Percentiles rank a stretch among this genome's conserved stretches.
Conservation (phyloP, 116 monocot genomes). For the Posidonia oceanica region DNA sequence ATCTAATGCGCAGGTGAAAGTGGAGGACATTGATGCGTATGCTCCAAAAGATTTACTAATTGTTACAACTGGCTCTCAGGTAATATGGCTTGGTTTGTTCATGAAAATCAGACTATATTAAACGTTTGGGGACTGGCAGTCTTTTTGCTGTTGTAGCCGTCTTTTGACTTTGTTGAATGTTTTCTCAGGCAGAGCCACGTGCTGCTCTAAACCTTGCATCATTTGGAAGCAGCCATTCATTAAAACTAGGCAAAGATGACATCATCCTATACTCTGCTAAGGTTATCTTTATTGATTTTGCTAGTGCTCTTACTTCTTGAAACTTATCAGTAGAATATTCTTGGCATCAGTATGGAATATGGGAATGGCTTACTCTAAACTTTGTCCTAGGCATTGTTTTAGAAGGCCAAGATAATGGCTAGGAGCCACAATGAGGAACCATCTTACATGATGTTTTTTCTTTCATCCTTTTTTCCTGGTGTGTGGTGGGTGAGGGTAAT, state of each 20-base stretch:
- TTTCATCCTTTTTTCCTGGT: too few species aligned
- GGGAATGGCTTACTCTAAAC: neutral
- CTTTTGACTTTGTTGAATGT: slow-evolving; percentile 17
- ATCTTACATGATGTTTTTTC: too few species aligned
- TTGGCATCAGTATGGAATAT: neutral
- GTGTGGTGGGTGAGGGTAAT: too few species aligned
- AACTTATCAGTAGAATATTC: neutral
- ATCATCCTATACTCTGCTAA: slow-evolving; percentile 95
- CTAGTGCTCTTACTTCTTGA: neutral
- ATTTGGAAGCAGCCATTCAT: slow-evolving; percentile 90
- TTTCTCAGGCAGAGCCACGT: slow-evolving; percentile 90
- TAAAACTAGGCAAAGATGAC: slow-evolving; percentile 86
- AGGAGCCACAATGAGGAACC: too few species aligned
- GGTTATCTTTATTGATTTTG: slow-evolving; percentile 25
- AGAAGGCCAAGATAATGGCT: too few species aligned
- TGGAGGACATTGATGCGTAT: slow-evolving; percentile 96
- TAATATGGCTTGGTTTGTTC: slow-evolving; percentile 31
- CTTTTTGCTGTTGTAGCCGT: slow-evolving; percentile 6
- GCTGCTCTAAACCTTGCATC: slow-evolving; percentile 99
- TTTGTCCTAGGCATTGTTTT: too few species aligned
- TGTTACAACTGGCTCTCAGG: slow-evolving; percentile 99
- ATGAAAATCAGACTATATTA: neutral
- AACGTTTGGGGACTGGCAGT: neutral
- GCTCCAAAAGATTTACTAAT: slow-evolving; percentile 93
- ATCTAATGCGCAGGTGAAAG: slow-evolving; percentile 62